phyloP scores from a whole-genome alignment of 139 green algal species.

The Marvania coccoides region DNA sequence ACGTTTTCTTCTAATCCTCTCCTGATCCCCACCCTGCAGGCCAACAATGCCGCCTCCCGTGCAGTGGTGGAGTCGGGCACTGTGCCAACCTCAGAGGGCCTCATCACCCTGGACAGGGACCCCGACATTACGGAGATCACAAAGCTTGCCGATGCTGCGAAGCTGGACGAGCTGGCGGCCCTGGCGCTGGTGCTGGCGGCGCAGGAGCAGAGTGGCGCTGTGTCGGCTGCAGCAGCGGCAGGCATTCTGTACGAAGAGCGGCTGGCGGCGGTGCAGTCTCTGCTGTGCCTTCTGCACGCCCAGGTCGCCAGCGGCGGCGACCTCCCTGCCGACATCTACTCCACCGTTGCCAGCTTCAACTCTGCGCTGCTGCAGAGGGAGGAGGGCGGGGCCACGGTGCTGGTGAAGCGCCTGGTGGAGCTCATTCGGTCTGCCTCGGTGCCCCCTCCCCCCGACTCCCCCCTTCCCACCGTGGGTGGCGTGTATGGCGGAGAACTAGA shows the following conservation, averaged over 20 bases:
- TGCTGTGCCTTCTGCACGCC: slow-evolving; percentile 46
- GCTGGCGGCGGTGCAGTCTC: slow-evolving; percentile 23
- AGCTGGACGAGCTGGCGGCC: slow-evolving; percentile 55
- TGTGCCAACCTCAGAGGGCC: slow-evolving; percentile 33
- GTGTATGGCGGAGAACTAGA: slow-evolving; percentile 26
- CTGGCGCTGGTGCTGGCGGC: slow-evolving; percentile 50
- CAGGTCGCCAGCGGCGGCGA: neutral
- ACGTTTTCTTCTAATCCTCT: neutral
- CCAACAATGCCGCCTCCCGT: slow-evolving; percentile 32
- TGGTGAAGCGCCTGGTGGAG: slow-evolving; percentile 36
- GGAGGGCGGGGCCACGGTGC: slow-evolving; percentile 6
- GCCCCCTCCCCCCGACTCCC: neutral
- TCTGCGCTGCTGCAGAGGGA: slow-evolving; percentile 26
- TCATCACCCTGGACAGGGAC: slow-evolving; percentile 50
- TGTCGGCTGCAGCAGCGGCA: slow-evolving; percentile 39
- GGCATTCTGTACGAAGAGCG: slow-evolving; percentile 57
- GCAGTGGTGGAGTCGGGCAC: slow-evolving; percentile 37
- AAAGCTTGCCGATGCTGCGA: slow-evolving; percentile 51
- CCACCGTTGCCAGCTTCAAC: slow-evolving; percentile 27
- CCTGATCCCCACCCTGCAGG: slow-evolving; percentile 21
- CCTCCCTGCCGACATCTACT: neutral
- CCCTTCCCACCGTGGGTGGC: slow-evolving; percentile 16
- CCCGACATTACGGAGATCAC: slow-evolving; percentile 52
- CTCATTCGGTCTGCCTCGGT: slow-evolving; percentile 30
- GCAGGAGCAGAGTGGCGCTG: slow-evolving; percentile 34